A percentile compares a stretch with the other conserved stretches of the same genome.
phyloP scores from a whole-genome alignment of 2,329 filamentous ascomycete species.

The Kalaharituber pfeilii region DNA sequence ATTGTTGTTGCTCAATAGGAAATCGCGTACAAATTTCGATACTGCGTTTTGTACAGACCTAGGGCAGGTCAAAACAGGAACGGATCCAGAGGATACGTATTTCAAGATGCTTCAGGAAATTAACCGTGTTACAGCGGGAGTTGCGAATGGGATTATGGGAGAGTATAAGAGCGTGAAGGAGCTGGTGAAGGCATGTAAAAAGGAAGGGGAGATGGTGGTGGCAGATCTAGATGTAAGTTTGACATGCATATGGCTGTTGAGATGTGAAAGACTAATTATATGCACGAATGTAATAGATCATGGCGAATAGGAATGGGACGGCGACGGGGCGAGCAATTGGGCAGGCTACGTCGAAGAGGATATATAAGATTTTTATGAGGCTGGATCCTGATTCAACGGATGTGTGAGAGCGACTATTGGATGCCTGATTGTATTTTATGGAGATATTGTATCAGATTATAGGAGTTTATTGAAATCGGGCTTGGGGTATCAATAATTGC shows the following conservation, averaged over 20 bases:
- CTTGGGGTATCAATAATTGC: too few relatives aligned
- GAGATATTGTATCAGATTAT: too few relatives aligned
- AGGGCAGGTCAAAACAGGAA: conserved; percentile 56
- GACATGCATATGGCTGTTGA: background rate
- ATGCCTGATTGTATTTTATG: too few relatives aligned
- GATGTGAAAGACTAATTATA: background rate
- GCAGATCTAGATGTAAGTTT: conserved; percentile 40
- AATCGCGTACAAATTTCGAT: conserved; percentile 30
- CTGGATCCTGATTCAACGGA: conserved; percentile 39
- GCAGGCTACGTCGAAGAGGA: conserved; percentile 39
- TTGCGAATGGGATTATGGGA: conserved; percentile 50
- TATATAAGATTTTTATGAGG: conserved; percentile 44
- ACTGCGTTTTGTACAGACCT: conserved; percentile 62
- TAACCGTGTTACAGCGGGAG: conserved; percentile 49
- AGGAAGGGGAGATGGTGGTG: conserved; percentile 42
- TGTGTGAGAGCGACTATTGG: conserved; percentile 32
- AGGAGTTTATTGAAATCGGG: too few relatives aligned
- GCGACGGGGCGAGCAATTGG: conserved; percentile 39
- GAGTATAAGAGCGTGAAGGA: conserved; percentile 42
- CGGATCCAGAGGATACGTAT: conserved; percentile 49
- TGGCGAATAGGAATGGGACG: conserved; percentile 39
- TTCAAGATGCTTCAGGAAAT: conserved; percentile 62
- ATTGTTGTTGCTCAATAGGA: conserved; percentile 3
- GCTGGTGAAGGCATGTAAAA: conserved; percentile 42
- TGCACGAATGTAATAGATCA: conserved; percentile 7